phyloP scores from a whole-genome alignment of 306 rosid genomes.

The Fragaria vesca region DNA sequence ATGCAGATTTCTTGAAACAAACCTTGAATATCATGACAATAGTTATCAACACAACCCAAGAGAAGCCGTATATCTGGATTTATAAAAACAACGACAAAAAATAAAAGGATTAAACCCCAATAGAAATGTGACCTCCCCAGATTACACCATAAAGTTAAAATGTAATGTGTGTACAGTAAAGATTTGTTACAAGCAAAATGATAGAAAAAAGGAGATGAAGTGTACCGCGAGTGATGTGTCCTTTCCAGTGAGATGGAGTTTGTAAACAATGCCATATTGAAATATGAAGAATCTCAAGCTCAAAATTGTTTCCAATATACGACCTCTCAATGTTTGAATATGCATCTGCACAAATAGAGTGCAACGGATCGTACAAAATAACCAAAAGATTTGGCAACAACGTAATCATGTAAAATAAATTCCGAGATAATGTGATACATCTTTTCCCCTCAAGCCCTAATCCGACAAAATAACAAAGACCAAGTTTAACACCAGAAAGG shows the following conservation, averaged over 20 bases:
- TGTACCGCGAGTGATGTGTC: conserved; percentile 84
- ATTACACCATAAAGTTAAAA: background rate
- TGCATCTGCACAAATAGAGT: conserved; percentile 55
- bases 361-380: conserved; percentile 7
- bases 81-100: conserved; percentile 11
- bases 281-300: conserved; percentile 72
- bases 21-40: conserved; percentile 88
- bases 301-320: conserved; percentile 87
- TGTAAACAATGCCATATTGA: conserved; percentile 91
- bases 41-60: conserved; percentile 77
- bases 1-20: conserved; percentile 28
- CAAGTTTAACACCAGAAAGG: background rate
- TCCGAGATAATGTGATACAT: background rate
- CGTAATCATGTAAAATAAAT: background rate
- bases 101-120: conserved; percentile 7
- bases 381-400: conserved; percentile 2
- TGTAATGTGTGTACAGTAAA: background rate
- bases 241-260: conserved; percentile 70
- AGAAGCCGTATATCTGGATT: conserved; percentile 80
- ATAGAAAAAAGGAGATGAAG: conserved; percentile 7
- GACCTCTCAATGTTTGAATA: conserved; percentile 84
- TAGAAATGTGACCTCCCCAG: background rate
- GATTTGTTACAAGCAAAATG: background rate
- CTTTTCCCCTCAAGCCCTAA: background rate
- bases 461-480: background rate